Percentiles rank a stretch among this genome's conserved stretches.
Conservation (phyloP, 2,329 filamentous ascomycete species). For the Fusarium compactum region DNA sequence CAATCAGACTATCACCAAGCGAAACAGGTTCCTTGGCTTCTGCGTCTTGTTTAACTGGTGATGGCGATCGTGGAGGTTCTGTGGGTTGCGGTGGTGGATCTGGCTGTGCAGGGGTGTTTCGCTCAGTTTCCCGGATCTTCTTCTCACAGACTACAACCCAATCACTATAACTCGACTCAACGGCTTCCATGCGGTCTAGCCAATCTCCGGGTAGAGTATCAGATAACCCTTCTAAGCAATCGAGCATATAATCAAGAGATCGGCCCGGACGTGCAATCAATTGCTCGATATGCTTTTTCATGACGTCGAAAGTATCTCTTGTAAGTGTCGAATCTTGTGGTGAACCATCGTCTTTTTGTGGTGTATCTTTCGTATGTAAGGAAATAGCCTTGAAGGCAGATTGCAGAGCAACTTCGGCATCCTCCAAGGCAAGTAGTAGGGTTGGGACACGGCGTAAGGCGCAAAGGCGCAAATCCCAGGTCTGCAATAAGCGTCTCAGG, state of each 20-base stretch:
- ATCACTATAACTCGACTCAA: constrained; percentile 81
- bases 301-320: constrained; percentile 65
- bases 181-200: constrained; percentile 85
- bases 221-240: constrained; percentile 83
- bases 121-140: constrained; percentile 76
- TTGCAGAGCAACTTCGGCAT: constrained; percentile 72
- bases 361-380: constrained; percentile 41
- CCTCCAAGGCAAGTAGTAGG: constrained; percentile 74
- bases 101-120: constrained; percentile 46
- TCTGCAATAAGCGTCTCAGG: constrained; percentile 77
- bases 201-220: constrained; percentile 88
- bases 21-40: constrained; percentile 16
- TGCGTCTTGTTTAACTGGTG: constrained; percentile 32
- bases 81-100: constrained; percentile 11
- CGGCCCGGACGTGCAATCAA: constrained; percentile 78
- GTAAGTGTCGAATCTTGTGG: constrained; percentile 50
- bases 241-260: constrained; percentile 85
- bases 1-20: constrained; percentile 18
- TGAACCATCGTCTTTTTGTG: constrained; percentile 29
- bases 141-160: constrained; percentile 86
- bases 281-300: constrained; percentile 72
- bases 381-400: constrained; percentile 75
- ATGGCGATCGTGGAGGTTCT: constrained; percentile 40
- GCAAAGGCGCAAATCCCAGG: constrained; percentile 81
- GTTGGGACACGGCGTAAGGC: constrained; percentile 80